Percentiles rank a stretch among this genome's conserved stretches.
Evolutionary conservation across 139 green algal genomes (phyloP).

Genomic region (Closterium sp.): DNA sequence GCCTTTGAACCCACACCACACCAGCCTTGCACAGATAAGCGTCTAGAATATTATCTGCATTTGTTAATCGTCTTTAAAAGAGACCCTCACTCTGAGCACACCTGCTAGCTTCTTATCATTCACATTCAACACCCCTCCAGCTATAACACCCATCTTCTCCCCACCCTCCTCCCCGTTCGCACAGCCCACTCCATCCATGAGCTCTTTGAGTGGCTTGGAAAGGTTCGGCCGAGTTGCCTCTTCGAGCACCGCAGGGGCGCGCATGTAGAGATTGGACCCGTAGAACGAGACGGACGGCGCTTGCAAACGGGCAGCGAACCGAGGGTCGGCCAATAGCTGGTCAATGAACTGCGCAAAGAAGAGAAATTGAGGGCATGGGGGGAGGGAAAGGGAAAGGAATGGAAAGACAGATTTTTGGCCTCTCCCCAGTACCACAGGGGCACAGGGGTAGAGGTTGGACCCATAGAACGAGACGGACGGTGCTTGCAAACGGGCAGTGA

Average conservation of each 20-base stretch:
- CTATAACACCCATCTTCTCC: background rate
- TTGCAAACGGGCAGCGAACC: conserved; percentile 64
- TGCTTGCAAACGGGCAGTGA: conserved; percentile 64
- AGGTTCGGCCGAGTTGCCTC: conserved; percentile 78
- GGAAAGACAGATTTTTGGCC: no score
- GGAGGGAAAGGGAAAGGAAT: conserved; percentile 6
- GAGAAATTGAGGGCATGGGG: background rate
- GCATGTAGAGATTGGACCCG: conserved; percentile 81
- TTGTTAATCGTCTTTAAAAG: background rate
- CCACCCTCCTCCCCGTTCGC: conserved; percentile 14
- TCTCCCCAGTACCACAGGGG: conserved; percentile 75
- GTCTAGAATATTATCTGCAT: no score
- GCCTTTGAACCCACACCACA: no score
- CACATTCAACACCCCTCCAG: conserved; percentile 70
- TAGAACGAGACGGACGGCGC: conserved; percentile 77
- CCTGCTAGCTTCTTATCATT: conserved; percentile 89
- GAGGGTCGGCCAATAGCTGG: conserved; percentile 60
- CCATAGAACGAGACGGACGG: conserved; percentile 77
- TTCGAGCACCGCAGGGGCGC: conserved; percentile 76
- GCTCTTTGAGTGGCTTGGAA: conserved; percentile 38
- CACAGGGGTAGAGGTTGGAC: conserved; percentile 84
- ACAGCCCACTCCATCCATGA: conserved; percentile 38
- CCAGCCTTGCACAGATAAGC: no score
- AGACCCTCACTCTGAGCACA: conserved; percentile 66
- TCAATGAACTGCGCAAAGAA: conserved; percentile 33